Conservation (phyloP, 225 moss, liverwort and hornwort genomes). For the Pseudisothecium myosuroides region DNA sequence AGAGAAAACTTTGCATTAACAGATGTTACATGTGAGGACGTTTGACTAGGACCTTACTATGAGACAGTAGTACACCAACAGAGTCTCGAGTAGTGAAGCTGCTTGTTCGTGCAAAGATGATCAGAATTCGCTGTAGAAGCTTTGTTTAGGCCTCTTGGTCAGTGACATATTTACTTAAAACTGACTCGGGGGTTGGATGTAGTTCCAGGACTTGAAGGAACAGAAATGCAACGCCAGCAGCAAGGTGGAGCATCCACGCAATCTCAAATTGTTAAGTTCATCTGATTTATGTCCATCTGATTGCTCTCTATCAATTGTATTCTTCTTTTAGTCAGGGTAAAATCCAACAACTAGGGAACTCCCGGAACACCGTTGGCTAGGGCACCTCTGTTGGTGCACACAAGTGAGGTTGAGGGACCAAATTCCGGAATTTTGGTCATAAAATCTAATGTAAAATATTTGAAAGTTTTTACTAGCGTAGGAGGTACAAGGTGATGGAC, state of each 20-base stretch:
- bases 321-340: background rate
- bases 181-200: background rate
- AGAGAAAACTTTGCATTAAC: background rate
- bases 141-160: background rate
- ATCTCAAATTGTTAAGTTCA: background rate
- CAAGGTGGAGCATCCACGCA: constrained; percentile 18
- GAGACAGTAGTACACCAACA: background rate
- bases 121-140: background rate
- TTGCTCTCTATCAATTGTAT: background rate
- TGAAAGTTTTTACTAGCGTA: background rate
- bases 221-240: constrained; percentile 23
- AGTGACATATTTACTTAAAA: background rate
- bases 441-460: background rate
- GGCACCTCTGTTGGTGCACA: background rate
- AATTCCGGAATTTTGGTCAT: background rate
- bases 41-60: background rate
- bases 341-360: background rate
- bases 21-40: background rate
- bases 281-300: background rate
- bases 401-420: background rate
- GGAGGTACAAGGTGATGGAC: background rate
- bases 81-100: background rate
- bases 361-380: too few species aligned
- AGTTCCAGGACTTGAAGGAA: constrained; percentile 56
- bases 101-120: background rate